phyloP scores from a whole-genome alignment of 108 stramenopile genomes.

The Pseudonitzschia delicatissima region DNA sequence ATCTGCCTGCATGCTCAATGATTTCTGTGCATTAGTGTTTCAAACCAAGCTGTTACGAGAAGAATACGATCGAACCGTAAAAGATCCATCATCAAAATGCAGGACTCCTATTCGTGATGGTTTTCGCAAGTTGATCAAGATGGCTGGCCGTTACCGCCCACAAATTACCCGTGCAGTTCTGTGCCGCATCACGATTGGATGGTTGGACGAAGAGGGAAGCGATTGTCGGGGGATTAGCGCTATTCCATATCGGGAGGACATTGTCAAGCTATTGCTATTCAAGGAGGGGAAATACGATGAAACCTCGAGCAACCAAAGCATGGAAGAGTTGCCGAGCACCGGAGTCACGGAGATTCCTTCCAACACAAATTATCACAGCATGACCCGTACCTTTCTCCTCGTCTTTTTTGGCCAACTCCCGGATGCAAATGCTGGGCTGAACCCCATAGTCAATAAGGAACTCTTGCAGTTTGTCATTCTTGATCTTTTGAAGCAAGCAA shows the following conservation, averaged over 20 bases:
- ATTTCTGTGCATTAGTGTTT: slow-evolving; percentile 66
- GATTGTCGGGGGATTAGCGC: slow-evolving; percentile 47
- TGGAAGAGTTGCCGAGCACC: neutral
- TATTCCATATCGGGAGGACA: slow-evolving; percentile 72
- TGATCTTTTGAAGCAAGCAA: slow-evolving; percentile 51
- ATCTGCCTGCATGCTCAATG: slow-evolving; percentile 71
- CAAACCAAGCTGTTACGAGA: slow-evolving; percentile 45
- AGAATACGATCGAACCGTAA: slow-evolving; percentile 45
- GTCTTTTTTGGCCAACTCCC: slow-evolving; percentile 69
- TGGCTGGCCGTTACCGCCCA: slow-evolving; percentile 55
- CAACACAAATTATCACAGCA: slow-evolving; percentile 46
- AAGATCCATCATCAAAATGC: slow-evolving; percentile 11
- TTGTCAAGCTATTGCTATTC: slow-evolving; percentile 68
- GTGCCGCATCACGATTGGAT: slow-evolving; percentile 55
- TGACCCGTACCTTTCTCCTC: slow-evolving; percentile 67
- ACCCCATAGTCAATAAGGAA: slow-evolving; percentile 45
- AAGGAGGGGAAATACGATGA: slow-evolving; percentile 73
- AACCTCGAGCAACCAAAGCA: slow-evolving; percentile 44
- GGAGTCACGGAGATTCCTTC: slow-evolving; percentile 31
- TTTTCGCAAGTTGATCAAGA: slow-evolving; percentile 57
- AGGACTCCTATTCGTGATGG: slow-evolving; percentile 57
- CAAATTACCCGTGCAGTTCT: slow-evolving; percentile 57
- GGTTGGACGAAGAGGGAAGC: slow-evolving; percentile 47
- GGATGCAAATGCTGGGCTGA: slow-evolving; percentile 37
- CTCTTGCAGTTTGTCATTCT: slow-evolving; percentile 62